A percentile compares a stretch with the other conserved stretches of the same genome.
These are phyloP conservation scores for Trichoderma arundinaceum DNA, from an alignment of 2,329 filamentous ascomycete genomes.

Conservation along the genomic window DNA sequence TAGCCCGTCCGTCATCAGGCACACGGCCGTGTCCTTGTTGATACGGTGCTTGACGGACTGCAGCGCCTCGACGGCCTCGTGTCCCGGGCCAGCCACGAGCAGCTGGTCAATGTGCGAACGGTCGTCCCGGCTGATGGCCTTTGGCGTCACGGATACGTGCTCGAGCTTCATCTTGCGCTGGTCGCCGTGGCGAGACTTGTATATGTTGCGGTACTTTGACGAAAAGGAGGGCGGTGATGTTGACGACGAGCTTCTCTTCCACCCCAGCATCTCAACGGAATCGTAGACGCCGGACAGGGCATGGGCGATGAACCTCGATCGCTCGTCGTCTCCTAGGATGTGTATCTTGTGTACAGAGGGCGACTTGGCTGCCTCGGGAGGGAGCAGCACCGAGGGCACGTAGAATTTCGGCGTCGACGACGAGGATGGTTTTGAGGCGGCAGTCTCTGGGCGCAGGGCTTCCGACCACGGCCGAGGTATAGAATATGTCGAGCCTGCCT, in stretches of 20 bases:
- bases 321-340: conserved; percentile 50
- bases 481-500: conserved; percentile 30
- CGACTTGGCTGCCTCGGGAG: conserved; percentile 42
- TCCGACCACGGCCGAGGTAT: conserved; percentile 37
- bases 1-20: conserved; percentile 81
- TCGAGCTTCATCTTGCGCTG: conserved; percentile 36
- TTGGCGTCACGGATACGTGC: conserved; percentile 34
- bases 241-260: conserved; percentile 34
- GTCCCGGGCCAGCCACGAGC: conserved; percentile 66
- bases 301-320: conserved; percentile 50
- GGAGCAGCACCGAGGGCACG: conserved; percentile 47
- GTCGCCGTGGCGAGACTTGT: conserved; percentile 36
- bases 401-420: conserved; percentile 37
- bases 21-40: conserved; percentile 71
- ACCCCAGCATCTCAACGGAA: conserved; percentile 46
- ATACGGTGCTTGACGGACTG: conserved; percentile 68
- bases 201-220: conserved; percentile 43
- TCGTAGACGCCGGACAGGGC: conserved; percentile 50
- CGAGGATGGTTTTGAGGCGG: neutral
- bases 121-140: conserved; percentile 38
- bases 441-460: conserved; percentile 33
- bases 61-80: conserved; percentile 63
- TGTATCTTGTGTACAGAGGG: conserved; percentile 48
- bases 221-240: conserved; percentile 26
- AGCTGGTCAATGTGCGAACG: conserved; percentile 69